Evolutionary conservation across 2,329 filamentous ascomycete genomes (phyloP).

Genomic region (Pseudogymnoascus sp.): DNA sequence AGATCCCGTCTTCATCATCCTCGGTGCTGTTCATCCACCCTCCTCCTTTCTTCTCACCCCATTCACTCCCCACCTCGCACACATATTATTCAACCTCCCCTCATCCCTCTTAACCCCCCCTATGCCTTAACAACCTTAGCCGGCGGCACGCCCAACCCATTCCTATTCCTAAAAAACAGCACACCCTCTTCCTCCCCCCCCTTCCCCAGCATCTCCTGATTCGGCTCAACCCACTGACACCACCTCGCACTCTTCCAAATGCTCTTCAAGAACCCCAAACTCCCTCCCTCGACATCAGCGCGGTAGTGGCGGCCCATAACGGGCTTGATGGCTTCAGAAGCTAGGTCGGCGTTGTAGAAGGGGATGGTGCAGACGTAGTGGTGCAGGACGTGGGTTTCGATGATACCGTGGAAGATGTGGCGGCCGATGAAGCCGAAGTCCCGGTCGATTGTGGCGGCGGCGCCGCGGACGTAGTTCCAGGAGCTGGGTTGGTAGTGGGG

Average conservation of each 20-base stretch:
- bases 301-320: slow-evolving; percentile 97
- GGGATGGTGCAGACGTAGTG: slow-evolving; percentile 95
- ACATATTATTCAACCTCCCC: background rate
- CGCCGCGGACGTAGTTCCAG: slow-evolving; percentile 91
- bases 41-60: background rate
- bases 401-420: slow-evolving; percentile 84
- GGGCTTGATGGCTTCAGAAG: slow-evolving; percentile 84
- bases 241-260: slow-evolving; percentile 72
- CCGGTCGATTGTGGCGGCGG: slow-evolving; percentile 90
- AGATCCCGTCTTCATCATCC: background rate
- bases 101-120: background rate
- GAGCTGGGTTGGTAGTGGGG: slow-evolving; percentile 81
- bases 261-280: slow-evolving; percentile 73
- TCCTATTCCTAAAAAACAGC: slow-evolving; percentile 91
- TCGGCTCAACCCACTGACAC: slow-evolving; percentile 98
- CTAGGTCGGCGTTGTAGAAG: slow-evolving; percentile 94
- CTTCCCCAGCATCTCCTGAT: slow-evolving; percentile 49
- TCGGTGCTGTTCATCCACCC: background rate
- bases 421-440: slow-evolving; percentile 96
- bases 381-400: slow-evolving; percentile 96
- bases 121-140: slow-evolving; percentile 14
- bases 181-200: slow-evolving; percentile 74
- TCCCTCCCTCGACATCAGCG: slow-evolving; percentile 65
- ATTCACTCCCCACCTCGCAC: background rate
- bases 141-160: slow-evolving; percentile 58